Percentiles rank a stretch among this genome's conserved stretches.
These are phyloP conservation scores for Naganishia sp. DNA, from an alignment of 1,284 basidiomycete species.

Conservation along the genomic window DNA sequence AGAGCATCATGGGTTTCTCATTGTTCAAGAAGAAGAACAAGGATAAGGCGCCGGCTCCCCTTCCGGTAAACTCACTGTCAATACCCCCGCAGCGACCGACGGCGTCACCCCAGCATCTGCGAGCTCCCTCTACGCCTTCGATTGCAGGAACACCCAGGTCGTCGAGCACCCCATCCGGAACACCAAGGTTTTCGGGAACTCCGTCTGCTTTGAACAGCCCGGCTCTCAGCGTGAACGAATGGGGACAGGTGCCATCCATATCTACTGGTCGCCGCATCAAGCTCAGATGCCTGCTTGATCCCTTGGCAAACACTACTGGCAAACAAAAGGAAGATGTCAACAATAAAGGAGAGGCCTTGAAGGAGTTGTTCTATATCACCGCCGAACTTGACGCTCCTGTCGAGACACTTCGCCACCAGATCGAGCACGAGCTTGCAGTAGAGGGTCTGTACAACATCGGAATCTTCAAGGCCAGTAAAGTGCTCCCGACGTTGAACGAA, in stretches of 20 bases:
- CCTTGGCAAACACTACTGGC: slow-evolving; percentile 14
- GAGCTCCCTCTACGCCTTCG: slow-evolving; percentile 6
- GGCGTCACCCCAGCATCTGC: background rate
- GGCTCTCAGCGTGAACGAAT: slow-evolving; percentile 22
- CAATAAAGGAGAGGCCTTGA: slow-evolving; percentile 23
- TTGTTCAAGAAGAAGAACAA: slow-evolving; percentile 27
- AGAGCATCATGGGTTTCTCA: slow-evolving; percentile 20
- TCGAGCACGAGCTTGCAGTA: slow-evolving; percentile 39
- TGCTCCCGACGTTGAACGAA: slow-evolving; percentile 26
- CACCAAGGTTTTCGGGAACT: slow-evolving; percentile 11
- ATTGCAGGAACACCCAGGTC: slow-evolving; percentile 9
- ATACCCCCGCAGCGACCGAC: background rate
- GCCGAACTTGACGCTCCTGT: slow-evolving; percentile 41
- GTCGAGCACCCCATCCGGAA: background rate
- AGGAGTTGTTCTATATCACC: slow-evolving; percentile 42
- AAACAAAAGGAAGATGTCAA: slow-evolving; percentile 5
- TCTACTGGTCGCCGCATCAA: slow-evolving; percentile 10
- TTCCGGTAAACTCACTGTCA: background rate
- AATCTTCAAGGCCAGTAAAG: slow-evolving; percentile 46
- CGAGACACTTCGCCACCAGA: slow-evolving; percentile 38
- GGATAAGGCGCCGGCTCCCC: slow-evolving; percentile 4
- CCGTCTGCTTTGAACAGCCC: slow-evolving; percentile 6
- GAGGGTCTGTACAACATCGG: slow-evolving; percentile 35
- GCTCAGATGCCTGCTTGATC: slow-evolving; percentile 19
- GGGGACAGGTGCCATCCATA: slow-evolving; percentile 19